These are phyloP conservation scores for Debaryomyces hansenii DNA, from an alignment of 805 yeast genomes.

Conservation along the genomic window DNA sequence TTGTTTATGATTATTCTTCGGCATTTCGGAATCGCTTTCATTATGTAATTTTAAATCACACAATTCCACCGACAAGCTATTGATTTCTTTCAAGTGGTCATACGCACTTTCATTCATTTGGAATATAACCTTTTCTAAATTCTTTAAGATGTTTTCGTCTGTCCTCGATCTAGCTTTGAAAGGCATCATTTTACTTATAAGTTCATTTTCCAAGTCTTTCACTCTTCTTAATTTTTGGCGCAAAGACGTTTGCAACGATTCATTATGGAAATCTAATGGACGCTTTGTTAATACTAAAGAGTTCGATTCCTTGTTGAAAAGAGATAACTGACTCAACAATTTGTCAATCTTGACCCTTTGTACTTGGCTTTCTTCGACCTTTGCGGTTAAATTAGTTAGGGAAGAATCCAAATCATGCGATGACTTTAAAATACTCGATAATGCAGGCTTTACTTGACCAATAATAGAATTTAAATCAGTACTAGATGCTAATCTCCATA, in stretches of 20 bases:
- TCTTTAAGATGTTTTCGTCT: slow-evolving; percentile 17
- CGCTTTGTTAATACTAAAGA: slow-evolving; percentile 13
- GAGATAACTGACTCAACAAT: slow-evolving; percentile 25
- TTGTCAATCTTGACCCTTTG: slow-evolving; percentile 22
- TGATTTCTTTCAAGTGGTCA: slow-evolving; percentile 8
- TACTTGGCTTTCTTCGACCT: slow-evolving; percentile 14
- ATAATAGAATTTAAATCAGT: slow-evolving; percentile 8
- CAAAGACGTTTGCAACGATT: slow-evolving; percentile 21
- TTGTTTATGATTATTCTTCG: background rate
- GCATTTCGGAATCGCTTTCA: background rate
- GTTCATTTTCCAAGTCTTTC: slow-evolving; percentile 20
- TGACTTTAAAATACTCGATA: background rate
- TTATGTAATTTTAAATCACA: background rate
- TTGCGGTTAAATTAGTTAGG: slow-evolving; percentile 7
- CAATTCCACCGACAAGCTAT: background rate
- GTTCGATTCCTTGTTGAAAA: slow-evolving; percentile 10
- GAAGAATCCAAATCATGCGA: slow-evolving; percentile 3
- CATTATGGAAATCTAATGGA: slow-evolving; percentile 32
- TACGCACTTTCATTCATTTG: slow-evolving; percentile 23
- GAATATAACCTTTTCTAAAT: slow-evolving; percentile 28
- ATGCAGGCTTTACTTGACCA: background rate
- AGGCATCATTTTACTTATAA: slow-evolving; percentile 29
- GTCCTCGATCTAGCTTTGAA: slow-evolving; percentile 26
- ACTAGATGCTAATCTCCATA: slow-evolving; percentile 15
- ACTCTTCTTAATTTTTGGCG: slow-evolving; percentile 26